Evolutionary conservation across 495 filamentous ascomycete genomes (phyloP).

Genomic region (Parmelia sp.): DNA sequence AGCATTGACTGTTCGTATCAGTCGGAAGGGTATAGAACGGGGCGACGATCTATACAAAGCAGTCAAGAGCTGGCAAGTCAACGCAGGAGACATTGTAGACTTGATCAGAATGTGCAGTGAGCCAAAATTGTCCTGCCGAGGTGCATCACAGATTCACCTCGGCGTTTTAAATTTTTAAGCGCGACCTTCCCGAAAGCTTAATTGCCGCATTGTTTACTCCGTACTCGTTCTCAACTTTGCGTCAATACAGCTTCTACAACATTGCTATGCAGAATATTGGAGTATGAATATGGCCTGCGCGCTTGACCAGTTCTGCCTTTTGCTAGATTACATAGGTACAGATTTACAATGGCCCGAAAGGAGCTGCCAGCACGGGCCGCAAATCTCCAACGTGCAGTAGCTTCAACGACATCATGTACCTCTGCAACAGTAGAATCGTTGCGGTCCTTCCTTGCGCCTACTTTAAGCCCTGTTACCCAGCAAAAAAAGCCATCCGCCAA

Average conservation of each 20-base stretch:
- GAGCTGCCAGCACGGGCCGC: slow-evolving; percentile 22
- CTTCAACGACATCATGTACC: slow-evolving; percentile 48
- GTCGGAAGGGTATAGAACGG: neutral
- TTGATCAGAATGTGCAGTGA: neutral
- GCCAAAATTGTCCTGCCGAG: too few species aligned
- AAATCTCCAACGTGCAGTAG: slow-evolving; percentile 41
- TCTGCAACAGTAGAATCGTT: slow-evolving; percentile 42
- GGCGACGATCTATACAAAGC: neutral
- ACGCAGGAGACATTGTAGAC: neutral
- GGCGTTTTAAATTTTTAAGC: too few species aligned
- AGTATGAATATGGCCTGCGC: slow-evolving; percentile 9
- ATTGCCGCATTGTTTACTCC: slow-evolving; percentile 20
- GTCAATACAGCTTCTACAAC: slow-evolving; percentile 9
- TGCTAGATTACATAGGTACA: neutral
- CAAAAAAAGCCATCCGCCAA: slow-evolving; percentile 21
- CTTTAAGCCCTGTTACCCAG: neutral
- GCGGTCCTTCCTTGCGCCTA: slow-evolving; percentile 43
- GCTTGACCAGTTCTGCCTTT: neutral
- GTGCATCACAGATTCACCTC: too few species aligned
- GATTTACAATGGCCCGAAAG: slow-evolving; percentile 20
- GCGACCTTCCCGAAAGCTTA: slow-evolving; percentile 6
- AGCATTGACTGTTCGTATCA: neutral
- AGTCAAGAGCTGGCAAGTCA: neutral
- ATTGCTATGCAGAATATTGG: neutral
- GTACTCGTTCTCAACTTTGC: slow-evolving; percentile 7